phyloP scores from a whole-genome alignment of 1,284 basidiomycete genomes.

The Pterulicium gracile region DNA sequence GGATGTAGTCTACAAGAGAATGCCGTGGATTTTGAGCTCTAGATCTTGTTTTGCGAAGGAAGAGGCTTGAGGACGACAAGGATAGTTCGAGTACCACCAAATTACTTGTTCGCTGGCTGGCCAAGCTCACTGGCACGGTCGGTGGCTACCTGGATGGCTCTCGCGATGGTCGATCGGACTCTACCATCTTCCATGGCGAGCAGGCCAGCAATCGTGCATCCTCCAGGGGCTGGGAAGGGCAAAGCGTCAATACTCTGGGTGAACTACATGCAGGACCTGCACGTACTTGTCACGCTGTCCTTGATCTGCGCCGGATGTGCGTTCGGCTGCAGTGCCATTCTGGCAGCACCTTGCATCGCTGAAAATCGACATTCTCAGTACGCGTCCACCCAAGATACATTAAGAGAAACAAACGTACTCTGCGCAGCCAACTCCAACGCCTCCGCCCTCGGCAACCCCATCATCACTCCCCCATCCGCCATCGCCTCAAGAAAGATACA shows the following conservation, averaged over 20 bases:
- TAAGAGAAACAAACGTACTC: slow-evolving; percentile 45
- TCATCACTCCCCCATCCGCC: slow-evolving; percentile 99
- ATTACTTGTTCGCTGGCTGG: slow-evolving; percentile 37
- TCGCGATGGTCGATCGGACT: slow-evolving; percentile 90
- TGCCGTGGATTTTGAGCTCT: no score
- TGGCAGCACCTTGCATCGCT: slow-evolving; percentile 95
- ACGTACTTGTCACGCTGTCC: slow-evolving; percentile 94
- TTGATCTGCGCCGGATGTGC: slow-evolving; percentile 95
- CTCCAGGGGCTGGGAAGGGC: slow-evolving; percentile 72
- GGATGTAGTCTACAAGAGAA: no score
- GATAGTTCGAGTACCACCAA: no score
- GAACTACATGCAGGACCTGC: slow-evolving; percentile 18
- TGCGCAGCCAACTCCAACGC: slow-evolving; percentile 94
- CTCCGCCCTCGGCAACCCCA: slow-evolving; percentile 92
- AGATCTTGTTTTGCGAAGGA: no score
- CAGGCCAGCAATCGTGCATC: slow-evolving; percentile 96
- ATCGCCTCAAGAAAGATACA: slow-evolving; percentile 97
- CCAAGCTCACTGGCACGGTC: slow-evolving; percentile 79
- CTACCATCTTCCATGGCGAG: slow-evolving; percentile 92
- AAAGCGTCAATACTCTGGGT: slow-evolving; percentile 3
- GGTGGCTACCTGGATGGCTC: slow-evolving; percentile 91
- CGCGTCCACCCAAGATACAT: not conserved
- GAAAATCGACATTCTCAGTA: slow-evolving; percentile 8
- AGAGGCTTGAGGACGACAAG: no score
- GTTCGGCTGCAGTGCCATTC: slow-evolving; percentile 87